Base-by-base conservation (phyloP, 2,329 filamentous ascomycete genomes). In the Hyphodiscus sp. region DNA sequence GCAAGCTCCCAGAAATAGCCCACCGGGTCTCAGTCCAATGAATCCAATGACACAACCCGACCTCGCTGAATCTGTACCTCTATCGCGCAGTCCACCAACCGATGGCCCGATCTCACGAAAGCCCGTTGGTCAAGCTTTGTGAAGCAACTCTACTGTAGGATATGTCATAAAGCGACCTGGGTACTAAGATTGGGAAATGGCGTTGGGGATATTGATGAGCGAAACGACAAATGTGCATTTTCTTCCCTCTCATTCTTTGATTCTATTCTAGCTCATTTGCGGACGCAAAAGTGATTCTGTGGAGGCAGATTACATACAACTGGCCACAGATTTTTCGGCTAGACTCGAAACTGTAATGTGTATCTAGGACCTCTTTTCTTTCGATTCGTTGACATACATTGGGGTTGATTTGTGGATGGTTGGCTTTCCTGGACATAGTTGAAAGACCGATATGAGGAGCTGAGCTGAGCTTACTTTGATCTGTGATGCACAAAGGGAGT, bases 81-180 rank as follows among this genome's bases (percentile, higher is more conserved):
- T 18, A 23, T 18, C 19, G 6, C 53, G 51, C 20, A 50, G 59
- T 47, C 48, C 55, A 26, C 55, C 56, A 45, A 30, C 42, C n/a
- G 46, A 45, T 47, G 50, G 48, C 41, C 47, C 59, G 11, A 54
- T 62, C 23, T 56, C 50, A 11, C 56, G 65, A 46, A 68, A 68
- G 47, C 66, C 65, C 19, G 63, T 68, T 16, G 66, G 66, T 51
- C 65, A 67, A 61, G 65, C 65, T 11, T 45, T 20, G 42, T 20
- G 42, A 45, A 4, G 6, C n/a, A 18, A 19, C 20, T 19, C n/a
- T 18, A 16, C 10, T n/a, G 13, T 45, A 23, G 42, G 42, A 18
- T 23, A 20, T 19, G 6, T 19, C 18, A 23, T 45, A 53, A 45
- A 45, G 45, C 44, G 47, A 49, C 50, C 45, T 45, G 42, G 29